Evolutionary conservation across 192 early-diverging fungal genomes (phyloP), one percentile per base, ranked within the genome.

Genomic region (Physocladia obscura): DNA sequence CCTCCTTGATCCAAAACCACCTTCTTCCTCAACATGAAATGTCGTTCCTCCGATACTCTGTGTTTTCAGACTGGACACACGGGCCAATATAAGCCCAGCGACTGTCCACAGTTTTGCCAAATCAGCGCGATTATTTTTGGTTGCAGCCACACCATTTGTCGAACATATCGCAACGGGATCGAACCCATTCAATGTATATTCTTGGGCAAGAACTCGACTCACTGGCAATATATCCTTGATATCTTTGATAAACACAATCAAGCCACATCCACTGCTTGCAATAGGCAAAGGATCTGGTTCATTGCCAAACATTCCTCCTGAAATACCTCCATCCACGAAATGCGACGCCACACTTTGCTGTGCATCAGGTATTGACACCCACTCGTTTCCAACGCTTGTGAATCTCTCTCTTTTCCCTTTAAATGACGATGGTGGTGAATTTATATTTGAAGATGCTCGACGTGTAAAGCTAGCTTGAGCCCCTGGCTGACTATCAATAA

Each of bases 71-170:
- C 47, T 32, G 19, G 51, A 35, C 8, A 57, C 65, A 29, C 65
- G 65, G 11, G 34, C 65, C 0, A 68, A 24, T 29, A 68, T 57
- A 17, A 68, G 52, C 5, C 65, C 65, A 6, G 65, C 54, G 5
- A 68, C 56, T 13, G 65, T 68, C 65, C 65, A 68, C n/a, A 68
- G 65, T 39, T 68, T 68, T 1, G 65, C 65, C 13, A 68, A 36
- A 40, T 68, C 65, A 8, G 50, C 8, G 0, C 65, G 65, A 24
- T 57, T n/a, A 19, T 68, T 31, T 36, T 38, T 35, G 34, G 27
- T 22, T 4, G 65, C 65, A 4, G 56, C 52, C n/a, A 22, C 22
- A 37, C 65, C 56, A 34, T 68, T 68, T 11, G 34, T 24, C 4
- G 65, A 54, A 52, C 65, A 68, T 17, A 68, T 68, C 22, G 38